Percentiles rank a stretch among this genome's conserved stretches.
These are phyloP conservation scores for Hanseniaspora meyeri DNA, from an alignment of 805 yeast genomes.

Conservation along the genomic window DNA sequence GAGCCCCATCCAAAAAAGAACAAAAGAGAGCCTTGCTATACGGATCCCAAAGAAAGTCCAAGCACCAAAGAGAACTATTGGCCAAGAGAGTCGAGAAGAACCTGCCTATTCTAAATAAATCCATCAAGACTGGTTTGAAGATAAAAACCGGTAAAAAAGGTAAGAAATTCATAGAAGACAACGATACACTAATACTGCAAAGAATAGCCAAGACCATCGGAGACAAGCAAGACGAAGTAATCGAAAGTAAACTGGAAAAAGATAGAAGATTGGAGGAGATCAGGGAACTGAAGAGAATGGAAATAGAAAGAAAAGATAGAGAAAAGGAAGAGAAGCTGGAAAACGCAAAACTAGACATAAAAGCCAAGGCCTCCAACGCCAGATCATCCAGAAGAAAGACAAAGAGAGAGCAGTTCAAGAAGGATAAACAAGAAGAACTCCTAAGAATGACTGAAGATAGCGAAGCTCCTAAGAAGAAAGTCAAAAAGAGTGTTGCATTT, in stretches of 20 bases:
- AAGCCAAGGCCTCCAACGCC: constrained; percentile 57
- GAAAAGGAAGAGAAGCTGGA: constrained; percentile 58
- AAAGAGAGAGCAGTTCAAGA: constrained; percentile 19
- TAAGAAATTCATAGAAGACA: constrained; percentile 62
- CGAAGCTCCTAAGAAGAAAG: constrained; percentile 9
- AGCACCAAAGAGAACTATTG: constrained; percentile 17
- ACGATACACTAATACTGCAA: constrained; percentile 48
- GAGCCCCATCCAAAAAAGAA: constrained; percentile 45
- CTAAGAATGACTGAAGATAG: neutral
- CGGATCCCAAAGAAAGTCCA: constrained; percentile 46
- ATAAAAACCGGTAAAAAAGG: constrained; percentile 76
- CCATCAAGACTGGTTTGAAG: constrained; percentile 75
- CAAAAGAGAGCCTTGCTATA: constrained; percentile 53
- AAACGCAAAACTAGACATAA: constrained; percentile 64
- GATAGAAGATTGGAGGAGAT: constrained; percentile 80
- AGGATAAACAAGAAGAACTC: constrained; percentile 10
- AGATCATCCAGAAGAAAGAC: constrained; percentile 55
- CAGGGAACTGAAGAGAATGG: constrained; percentile 74
- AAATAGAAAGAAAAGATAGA: constrained; percentile 72
- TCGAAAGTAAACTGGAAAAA: constrained; percentile 82
- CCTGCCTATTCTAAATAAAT: constrained; percentile 68
- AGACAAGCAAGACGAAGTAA: constrained; percentile 62
- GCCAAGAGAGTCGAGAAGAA: constrained; percentile 59
- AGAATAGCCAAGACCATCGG: constrained; percentile 71
- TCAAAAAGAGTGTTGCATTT: constrained; percentile 15